Evolutionary conservation across 2,329 filamentous ascomycete species (phyloP).

Genomic region (Akanthomyces lecanii): DNA sequence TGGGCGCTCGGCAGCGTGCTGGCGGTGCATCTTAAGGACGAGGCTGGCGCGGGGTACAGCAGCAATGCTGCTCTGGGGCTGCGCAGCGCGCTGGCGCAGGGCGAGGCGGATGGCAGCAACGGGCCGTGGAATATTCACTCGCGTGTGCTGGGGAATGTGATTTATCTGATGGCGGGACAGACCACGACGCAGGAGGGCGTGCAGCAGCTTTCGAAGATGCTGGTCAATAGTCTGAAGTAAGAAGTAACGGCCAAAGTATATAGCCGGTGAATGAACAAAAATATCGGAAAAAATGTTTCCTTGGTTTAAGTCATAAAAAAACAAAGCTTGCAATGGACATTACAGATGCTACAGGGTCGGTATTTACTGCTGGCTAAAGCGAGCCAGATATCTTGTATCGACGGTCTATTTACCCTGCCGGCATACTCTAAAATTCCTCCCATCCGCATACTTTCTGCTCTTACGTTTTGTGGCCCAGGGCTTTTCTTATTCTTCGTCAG

Average conservation of each 20-base stretch:
- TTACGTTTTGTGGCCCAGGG: too few species aligned
- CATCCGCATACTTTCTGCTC: too few species aligned
- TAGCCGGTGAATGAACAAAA: not conserved
- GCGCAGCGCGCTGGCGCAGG: constrained; percentile 33
- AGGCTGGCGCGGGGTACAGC: constrained; percentile 42
- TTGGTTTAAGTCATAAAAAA: too few species aligned
- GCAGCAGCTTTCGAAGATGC: constrained; percentile 22
- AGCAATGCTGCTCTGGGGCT: constrained; percentile 43
- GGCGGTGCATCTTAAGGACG: constrained; percentile 52
- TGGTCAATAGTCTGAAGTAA: constrained; percentile 3
- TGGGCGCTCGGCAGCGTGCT: constrained; percentile 74
- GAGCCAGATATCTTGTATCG: too few species aligned
- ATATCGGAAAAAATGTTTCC: too few species aligned
- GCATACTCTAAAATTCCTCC: too few species aligned
- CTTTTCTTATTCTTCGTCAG: too few species aligned
- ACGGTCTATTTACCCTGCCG: too few species aligned
- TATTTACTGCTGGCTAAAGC: too few species aligned
- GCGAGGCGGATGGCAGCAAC: constrained; percentile 25
- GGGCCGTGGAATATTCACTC: constrained; percentile 48
- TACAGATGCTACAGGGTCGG: too few species aligned
- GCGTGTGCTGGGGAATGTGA: constrained; percentile 52
- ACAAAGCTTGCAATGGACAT: too few species aligned
- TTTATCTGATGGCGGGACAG: constrained; percentile 56
- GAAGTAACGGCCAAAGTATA: not conserved
- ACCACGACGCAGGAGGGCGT: constrained; percentile 33